Percentiles rank a stretch among this genome's conserved stretches.
Conservation (phyloP, 192 early-diverging fungal genomes). For the Helicostylum pulchrum region DNA sequence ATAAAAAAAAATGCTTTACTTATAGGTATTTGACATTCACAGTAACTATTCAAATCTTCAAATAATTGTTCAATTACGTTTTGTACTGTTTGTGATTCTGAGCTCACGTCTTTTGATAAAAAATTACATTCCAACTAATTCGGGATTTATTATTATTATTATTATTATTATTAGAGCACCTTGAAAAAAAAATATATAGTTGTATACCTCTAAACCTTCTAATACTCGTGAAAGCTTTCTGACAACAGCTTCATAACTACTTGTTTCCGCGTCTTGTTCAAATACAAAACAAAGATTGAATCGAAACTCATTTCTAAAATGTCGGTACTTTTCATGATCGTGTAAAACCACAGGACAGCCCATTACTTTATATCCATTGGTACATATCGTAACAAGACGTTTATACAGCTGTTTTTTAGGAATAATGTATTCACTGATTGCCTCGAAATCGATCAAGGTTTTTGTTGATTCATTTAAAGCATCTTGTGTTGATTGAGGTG, state of each 20-base stretch:
- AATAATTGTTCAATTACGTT: conserved; percentile 81
- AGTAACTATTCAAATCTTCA: conserved; percentile 83
- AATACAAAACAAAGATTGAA: conserved; percentile 97
- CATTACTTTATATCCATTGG: conserved; percentile 67
- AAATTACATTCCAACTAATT: conserved; percentile 58
- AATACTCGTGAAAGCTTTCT: conserved; percentile 81
- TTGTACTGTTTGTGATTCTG: conserved; percentile 44
- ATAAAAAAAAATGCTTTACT: conserved; percentile 44
- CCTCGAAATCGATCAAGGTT: conserved; percentile 69
- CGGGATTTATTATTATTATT: neutral
- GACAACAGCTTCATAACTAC: conserved; percentile 85
- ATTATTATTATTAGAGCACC: neutral
- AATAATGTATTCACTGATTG: conserved; percentile 80
- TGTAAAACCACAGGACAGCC: conserved; percentile 74
- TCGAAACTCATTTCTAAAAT: conserved; percentile 77
- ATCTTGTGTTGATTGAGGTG: conserved; percentile 15
- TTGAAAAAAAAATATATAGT: neutral
- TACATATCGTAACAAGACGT: conserved; percentile 70
- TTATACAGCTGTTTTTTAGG: conserved; percentile 77
- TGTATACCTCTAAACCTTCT: conserved; percentile 70
- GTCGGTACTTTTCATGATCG: conserved; percentile 51
- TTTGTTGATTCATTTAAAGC: conserved; percentile 19
- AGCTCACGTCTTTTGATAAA: conserved; percentile 43
- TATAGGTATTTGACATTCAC: conserved; percentile 84
- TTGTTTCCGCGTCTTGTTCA: conserved; percentile 75